Conservation (phyloP, 768 basidiomycete species). For the Jaapia argillacea region DNA sequence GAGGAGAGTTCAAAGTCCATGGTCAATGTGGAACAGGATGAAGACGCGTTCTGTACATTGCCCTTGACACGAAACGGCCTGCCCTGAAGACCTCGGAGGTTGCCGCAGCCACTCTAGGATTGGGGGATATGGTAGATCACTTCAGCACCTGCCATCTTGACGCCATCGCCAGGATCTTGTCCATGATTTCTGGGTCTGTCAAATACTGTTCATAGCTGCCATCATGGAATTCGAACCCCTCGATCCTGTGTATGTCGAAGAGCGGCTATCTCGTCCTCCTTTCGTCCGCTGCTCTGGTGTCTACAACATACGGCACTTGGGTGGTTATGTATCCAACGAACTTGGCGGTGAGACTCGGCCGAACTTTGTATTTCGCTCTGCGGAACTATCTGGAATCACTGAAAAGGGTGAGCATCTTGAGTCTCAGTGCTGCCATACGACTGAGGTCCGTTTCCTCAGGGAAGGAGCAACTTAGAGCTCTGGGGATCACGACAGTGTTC, state of each 20-base stretch:
- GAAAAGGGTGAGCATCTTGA: constrained; percentile 41
- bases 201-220: background rate
- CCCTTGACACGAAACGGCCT: constrained; percentile 30
- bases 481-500: constrained; percentile 61
- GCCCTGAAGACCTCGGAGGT: constrained; percentile 25
- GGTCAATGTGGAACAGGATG: constrained; percentile 8
- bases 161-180: background rate
- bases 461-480: constrained; percentile 39
- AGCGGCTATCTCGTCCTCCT: constrained; percentile 56
- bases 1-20: constrained; percentile 56
- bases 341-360: constrained; percentile 47
- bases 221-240: constrained; percentile 41
- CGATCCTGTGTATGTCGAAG: constrained; percentile 54
- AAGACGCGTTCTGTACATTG: constrained; percentile 15
- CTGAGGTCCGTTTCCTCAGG: constrained; percentile 27
- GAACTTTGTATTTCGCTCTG: constrained; percentile 52
- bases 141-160: background rate
- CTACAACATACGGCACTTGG: constrained; percentile 67
- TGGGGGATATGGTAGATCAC: too few relatives aligned
- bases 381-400: constrained; percentile 63
- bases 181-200: background rate
- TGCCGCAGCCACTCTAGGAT: background rate
- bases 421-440: background rate
- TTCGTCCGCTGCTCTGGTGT: constrained; percentile 68
- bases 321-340: constrained; percentile 37